phyloP scores from a whole-genome alignment of 2,329 filamentous ascomycete genomes.

The Colletotrichum cuscutae region DNA sequence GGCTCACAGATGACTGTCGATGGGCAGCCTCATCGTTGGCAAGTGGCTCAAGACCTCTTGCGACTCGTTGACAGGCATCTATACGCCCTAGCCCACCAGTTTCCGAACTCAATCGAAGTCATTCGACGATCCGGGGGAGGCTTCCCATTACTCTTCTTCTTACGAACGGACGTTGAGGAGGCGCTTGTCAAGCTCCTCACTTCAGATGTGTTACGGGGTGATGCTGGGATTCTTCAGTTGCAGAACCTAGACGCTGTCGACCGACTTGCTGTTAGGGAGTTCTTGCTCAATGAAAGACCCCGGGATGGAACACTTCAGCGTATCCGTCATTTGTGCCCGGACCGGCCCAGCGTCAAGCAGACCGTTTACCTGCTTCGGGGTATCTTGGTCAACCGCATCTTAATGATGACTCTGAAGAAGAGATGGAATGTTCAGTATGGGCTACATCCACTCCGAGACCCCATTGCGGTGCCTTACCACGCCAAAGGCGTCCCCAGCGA shows the following conservation, averaged over 20 bases:
- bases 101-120: slow-evolving; percentile 59
- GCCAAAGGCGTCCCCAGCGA: slow-evolving; percentile 73
- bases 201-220: slow-evolving; percentile 49
- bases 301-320: slow-evolving; percentile 36
- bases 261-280: slow-evolving; percentile 39
- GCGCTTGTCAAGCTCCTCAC: slow-evolving; percentile 52
- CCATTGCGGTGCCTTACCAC: slow-evolving; percentile 74
- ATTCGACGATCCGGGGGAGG: slow-evolving; percentile 46
- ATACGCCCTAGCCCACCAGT: slow-evolving; percentile 46
- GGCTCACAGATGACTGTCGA: slow-evolving; percentile 61
- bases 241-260: slow-evolving; percentile 43
- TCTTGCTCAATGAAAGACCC: slow-evolving; percentile 42
- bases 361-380: slow-evolving; percentile 69
- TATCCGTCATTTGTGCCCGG: slow-evolving; percentile 42
- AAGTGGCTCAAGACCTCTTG: slow-evolving; percentile 53
- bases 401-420: slow-evolving; percentile 69
- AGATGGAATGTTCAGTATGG: slow-evolving; percentile 76
- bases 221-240: slow-evolving; percentile 44
- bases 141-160: slow-evolving; percentile 68
- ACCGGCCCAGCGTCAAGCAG: slow-evolving; percentile 44
- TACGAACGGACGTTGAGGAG: slow-evolving; percentile 59
- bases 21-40: slow-evolving; percentile 64
- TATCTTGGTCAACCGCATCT: slow-evolving; percentile 67
- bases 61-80: slow-evolving; percentile 51
- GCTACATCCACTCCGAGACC: slow-evolving; percentile 62